A percentile compares a stretch with the other conserved stretches of the same genome.
phyloP scores from a whole-genome alignment of 2,329 filamentous ascomycete species.

The Fusarium mexicanum region DNA sequence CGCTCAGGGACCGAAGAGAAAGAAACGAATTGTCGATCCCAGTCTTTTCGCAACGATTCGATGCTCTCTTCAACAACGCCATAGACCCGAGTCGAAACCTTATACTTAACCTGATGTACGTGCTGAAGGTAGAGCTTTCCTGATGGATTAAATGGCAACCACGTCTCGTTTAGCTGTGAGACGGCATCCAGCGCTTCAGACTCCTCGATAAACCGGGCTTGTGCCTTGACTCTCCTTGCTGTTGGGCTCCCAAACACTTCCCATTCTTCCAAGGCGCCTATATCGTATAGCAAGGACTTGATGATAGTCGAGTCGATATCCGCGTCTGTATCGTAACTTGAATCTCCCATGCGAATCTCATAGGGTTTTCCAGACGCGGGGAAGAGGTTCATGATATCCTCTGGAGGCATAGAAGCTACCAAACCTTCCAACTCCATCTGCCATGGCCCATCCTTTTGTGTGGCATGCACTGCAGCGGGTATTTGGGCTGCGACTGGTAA shows the following conservation, averaged over 20 bases:
- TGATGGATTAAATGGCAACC: slow-evolving; percentile 44
- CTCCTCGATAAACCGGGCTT: slow-evolving; percentile 51
- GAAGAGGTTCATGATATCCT: slow-evolving; percentile 16
- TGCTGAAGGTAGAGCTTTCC: slow-evolving; percentile 51
- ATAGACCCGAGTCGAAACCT: slow-evolving; percentile 49
- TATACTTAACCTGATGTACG: slow-evolving; percentile 51
- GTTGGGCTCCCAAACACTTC: slow-evolving; percentile 33
- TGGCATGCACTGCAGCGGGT: background rate
- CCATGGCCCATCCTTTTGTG: background rate
- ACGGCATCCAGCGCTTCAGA: slow-evolving; percentile 49
- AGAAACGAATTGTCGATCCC: slow-evolving; percentile 42
- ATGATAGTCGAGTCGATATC: slow-evolving; percentile 37
- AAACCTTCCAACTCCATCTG: background rate
- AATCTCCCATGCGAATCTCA: background rate
- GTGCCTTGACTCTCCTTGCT: slow-evolving; percentile 52
- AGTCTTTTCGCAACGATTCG: slow-evolving; percentile 38
- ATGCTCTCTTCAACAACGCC: slow-evolving; percentile 45
- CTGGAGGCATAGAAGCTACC: background rate
- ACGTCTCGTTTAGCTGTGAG: slow-evolving; percentile 43
- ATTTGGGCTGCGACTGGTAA: slow-evolving; percentile 9
- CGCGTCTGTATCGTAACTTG: slow-evolving; percentile 39
- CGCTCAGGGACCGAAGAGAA: background rate
- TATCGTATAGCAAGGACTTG: slow-evolving; percentile 43
- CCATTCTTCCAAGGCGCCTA: slow-evolving; percentile 50
- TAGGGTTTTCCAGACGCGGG: background rate